Base-by-base conservation (phyloP, 306 rosid species). In the Clitoria ternatea region DNA sequence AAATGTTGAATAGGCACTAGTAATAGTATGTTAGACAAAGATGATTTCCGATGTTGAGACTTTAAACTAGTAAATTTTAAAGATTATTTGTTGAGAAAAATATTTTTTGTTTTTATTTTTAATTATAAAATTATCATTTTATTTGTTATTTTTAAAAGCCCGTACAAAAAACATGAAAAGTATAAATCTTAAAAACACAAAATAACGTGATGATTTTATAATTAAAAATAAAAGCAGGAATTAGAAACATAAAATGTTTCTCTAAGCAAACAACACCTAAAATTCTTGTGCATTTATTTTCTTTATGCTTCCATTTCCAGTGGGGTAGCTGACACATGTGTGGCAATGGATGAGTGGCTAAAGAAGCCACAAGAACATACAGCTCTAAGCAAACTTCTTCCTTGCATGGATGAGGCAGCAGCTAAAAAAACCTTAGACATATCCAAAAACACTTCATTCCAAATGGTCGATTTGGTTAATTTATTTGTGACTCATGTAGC, bases 331-430 rank as follows among this genome's bases (percentile, higher is more conserved):
- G 90, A 88, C 68, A 73, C 87, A 6, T 83, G 93, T 14, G 82
- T 77, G 6, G 84, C 90, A 18, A 83, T 83, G 82, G 79, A 79
- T 18, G 88, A 88, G 7, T 88, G 88, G 90, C 81, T 83, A 52
- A 14, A 79, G 26, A 61, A 81, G 33, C 90, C 93, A 1, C 43
- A 44, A 3, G 70, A 78, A 1, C 48, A 24, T 12, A 44, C 80
- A 55, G 77, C 80, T 24, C 62, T 84, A 26, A 63, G 74, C 55
- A 61, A 78, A 6, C 33, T 84, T 32, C 70, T 84, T 9, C 84
- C 85, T 1, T 84, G 88, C 30, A 40, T 81, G 37, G 82, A 75
- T 49, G 40, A 61, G 13, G 47, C 18, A 7, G 32, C 84, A 27
- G 65, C 86, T 1, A 60, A 61, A 69, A 27, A n/a, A 59, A 40